Conservation (phyloP, 2,329 filamentous ascomycete species). For the Cryphonectria naterciae region DNA sequence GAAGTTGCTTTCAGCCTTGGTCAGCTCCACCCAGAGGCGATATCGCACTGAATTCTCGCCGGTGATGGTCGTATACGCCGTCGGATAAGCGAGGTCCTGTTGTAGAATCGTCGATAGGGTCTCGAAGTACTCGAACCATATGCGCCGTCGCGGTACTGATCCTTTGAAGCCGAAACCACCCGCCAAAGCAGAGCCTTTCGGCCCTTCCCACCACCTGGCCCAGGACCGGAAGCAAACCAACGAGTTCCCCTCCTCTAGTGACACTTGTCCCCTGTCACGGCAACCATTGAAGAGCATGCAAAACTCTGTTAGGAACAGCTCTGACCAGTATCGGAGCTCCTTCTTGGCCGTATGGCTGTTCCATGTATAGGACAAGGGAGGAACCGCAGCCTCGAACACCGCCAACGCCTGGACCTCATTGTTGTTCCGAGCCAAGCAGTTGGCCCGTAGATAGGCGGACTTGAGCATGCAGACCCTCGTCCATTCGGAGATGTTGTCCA, state of each 20-base stretch:
- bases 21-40: conserved; percentile 76
- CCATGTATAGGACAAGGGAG: conserved; percentile 62
- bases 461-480: conserved; percentile 82
- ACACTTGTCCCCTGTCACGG: conserved; percentile 54
- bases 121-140: conserved; percentile 87
- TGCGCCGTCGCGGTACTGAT: conserved; percentile 63
- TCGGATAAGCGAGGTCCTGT: conserved; percentile 63
- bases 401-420: conserved; percentile 63
- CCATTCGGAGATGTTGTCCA: conserved; percentile 69
- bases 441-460: conserved; percentile 76
- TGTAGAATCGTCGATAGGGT: conserved; percentile 78
- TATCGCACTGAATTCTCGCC: conserved; percentile 59
- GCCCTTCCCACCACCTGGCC: conserved; percentile 68
- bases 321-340: conserved; percentile 78
- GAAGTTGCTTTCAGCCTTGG: conserved; percentile 77
- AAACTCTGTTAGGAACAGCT: conserved; percentile 75
- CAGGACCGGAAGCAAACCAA: conserved; percentile 67
- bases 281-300: conserved; percentile 71
- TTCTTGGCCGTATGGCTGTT: conserved; percentile 56
- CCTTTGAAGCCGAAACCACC: conserved; percentile 64
- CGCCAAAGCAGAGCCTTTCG: conserved; percentile 48
- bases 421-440: conserved; percentile 55
- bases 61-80: conserved; percentile 47
- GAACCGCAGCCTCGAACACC: conserved; percentile 68
- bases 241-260: conserved; percentile 56